Evolutionary conservation across 371 early-diverging fungal genomes (phyloP).

Genomic region (Apophysomyces trapeziformis): DNA sequence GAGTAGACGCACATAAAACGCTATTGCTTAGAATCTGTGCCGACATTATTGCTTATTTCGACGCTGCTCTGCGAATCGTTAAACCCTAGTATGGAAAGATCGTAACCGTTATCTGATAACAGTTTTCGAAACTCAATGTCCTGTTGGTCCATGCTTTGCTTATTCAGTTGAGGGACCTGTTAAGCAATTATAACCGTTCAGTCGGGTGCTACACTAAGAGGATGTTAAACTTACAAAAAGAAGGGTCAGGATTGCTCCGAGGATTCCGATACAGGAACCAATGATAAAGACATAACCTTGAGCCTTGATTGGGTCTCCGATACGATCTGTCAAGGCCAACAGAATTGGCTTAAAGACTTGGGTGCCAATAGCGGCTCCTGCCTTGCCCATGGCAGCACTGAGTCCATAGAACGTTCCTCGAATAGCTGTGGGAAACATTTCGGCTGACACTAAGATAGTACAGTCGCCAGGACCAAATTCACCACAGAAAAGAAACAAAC

Average conservation of each 20-base stretch:
- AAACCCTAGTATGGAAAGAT: conserved; percentile 33
- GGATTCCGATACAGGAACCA: conserved; percentile 53
- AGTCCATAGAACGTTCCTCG: conserved; percentile 63
- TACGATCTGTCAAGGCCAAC: conserved; percentile 27
- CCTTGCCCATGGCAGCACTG: conserved; percentile 59
- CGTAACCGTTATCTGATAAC: conserved; percentile 52
- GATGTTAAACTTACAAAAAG: conserved; percentile 33
- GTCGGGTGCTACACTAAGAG: no score
- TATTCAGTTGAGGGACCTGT: conserved; percentile 24
- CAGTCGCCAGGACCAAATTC: conserved; percentile 66
- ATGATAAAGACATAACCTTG: conserved; percentile 57
- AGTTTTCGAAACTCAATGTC: conserved; percentile 54
- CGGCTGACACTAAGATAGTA: conserved; percentile 53
- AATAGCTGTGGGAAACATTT: conserved; percentile 63
- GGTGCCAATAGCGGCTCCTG: conserved; percentile 59
- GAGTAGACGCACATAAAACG: no score
- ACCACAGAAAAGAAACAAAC: conserved; percentile 58
- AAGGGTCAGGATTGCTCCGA: conserved; percentile 47
- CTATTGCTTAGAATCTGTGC: no score
- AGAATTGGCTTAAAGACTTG: conserved; percentile 54
- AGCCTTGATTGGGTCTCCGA: conserved; percentile 42
- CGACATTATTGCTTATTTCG: neutral
- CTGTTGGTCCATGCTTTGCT: conserved; percentile 40
- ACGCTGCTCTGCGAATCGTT: neutral
- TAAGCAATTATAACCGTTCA: conserved; percentile 23